Base-by-base conservation (phyloP, 345 rosid species). In the Punica granatum region DNA sequence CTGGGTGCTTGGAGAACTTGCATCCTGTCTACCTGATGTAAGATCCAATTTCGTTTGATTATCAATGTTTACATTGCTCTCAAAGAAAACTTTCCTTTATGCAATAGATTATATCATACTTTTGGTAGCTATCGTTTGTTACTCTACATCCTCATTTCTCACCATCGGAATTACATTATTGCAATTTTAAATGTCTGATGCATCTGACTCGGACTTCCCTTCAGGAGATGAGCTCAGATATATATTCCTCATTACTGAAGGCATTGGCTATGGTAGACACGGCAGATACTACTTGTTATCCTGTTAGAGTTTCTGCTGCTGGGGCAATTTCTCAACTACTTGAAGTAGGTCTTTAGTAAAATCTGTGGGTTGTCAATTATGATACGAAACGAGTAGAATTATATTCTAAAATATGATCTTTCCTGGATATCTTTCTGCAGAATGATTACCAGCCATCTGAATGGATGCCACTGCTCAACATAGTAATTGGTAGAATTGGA, bases 1-100 rank as follows among this genome's bases (percentile, higher is more conserved):
- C 73, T 91, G 97, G 97, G 83, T 91, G 43, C 77, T 91, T 60
- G 91, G 96, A 67, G 97, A 91, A 81, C 89, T 91, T 68, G 86
- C 84, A 4, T 63, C 85, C 69, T 88, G 92, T 83, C 81, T 91
- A 63, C 89, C 96, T 35, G 80, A 87, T 76, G 97, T 86, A 73
- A 80, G 82, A 67, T 60, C 28, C 77, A 60, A 54, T 58, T 58
- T 67, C 19, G 60, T 68, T 64, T 15, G 23, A 37, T 15, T 59
- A 48, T 71, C 69, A 41, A 35, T 41, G 67, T 64, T 68, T 33
- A 25, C 42, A 13, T 46, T 71, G 59, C 70, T 25, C 59, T n/a
- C 26, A 11, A 16, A n/a, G 34, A 15, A 23, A 9, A 28, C 18
- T 41, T 41, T 23, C 69, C 31, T 18, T 33, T n/a, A 59, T 74